Conservation (phyloP, 2,329 filamentous ascomycete genomes). For the Microdochium nivale region DNA sequence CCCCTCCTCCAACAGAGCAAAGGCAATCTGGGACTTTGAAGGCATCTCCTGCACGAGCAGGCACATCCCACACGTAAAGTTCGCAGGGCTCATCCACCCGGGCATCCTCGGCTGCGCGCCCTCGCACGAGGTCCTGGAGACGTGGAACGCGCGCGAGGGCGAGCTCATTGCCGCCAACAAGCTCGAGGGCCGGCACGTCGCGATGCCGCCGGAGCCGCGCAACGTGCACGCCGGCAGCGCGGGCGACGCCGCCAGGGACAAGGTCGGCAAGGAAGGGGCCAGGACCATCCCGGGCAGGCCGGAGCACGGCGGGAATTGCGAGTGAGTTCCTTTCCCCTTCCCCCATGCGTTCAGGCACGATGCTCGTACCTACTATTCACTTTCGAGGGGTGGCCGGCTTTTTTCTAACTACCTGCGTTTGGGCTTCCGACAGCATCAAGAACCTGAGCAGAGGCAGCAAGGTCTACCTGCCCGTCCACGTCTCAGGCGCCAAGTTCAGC, state of each 20-base stretch:
- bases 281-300: conserved; percentile 77
- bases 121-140: conserved; percentile 64
- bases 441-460: conserved; percentile 72
- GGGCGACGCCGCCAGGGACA: conserved; percentile 42
- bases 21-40: conserved; percentile 72
- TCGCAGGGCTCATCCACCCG: conserved; percentile 83
- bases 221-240: conserved; percentile 64
- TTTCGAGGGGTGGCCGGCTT: too few relatives aligned
- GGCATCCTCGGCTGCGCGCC: conserved; percentile 88
- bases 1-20: conserved; percentile 40
- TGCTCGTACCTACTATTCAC: too few relatives aligned
- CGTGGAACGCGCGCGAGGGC: conserved; percentile 77
- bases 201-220: conserved; percentile 63
- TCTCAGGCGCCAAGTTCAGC: conserved; percentile 78
- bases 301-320: conserved; percentile 84
- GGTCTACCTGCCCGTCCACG: conserved; percentile 82
- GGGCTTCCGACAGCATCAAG: conserved; percentile 50
- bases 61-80: conserved; percentile 80
- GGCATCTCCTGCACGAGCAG: conserved; percentile 75
- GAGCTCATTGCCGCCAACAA: conserved; percentile 66
- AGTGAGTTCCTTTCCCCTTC: conserved; percentile 27
- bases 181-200: conserved; percentile 58
- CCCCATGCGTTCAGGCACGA: too few relatives aligned
- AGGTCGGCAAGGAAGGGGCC: conserved; percentile 69
- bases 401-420: too few relatives aligned